Evolutionary conservation across 169 alveolate species (phyloP).

Genomic region (Theileria sp.): DNA sequence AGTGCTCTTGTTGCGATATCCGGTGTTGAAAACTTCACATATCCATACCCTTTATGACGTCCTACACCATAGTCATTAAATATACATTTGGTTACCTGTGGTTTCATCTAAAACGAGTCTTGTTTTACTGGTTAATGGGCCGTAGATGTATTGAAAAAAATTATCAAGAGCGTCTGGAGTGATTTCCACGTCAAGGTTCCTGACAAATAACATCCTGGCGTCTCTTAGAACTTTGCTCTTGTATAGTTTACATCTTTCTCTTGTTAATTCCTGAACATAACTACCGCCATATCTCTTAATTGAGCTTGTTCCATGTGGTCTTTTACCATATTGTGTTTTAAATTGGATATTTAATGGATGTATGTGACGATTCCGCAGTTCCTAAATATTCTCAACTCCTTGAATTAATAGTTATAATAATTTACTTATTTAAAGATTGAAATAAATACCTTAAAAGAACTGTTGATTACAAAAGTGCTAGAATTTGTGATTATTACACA

Average conservation of each 20-base stretch:
- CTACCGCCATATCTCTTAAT: slow-evolving; percentile 39
- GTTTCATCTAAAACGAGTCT: slow-evolving; percentile 42
- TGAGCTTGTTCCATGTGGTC: slow-evolving; percentile 59
- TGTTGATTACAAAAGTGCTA: not conserved
- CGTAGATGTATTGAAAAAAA: slow-evolving; percentile 57
- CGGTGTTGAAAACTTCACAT: slow-evolving; percentile 70
- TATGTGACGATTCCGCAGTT: not conserved
- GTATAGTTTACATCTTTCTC: slow-evolving; percentile 49
- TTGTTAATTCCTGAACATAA: slow-evolving; percentile 57
- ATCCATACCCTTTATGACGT: slow-evolving; percentile 74
- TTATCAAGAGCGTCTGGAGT: slow-evolving; percentile 64
- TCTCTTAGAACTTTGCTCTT: slow-evolving; percentile 44
- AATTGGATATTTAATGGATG: slow-evolving; percentile 41
- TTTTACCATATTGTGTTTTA: slow-evolving; percentile 46
- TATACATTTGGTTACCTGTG: slow-evolving; percentile 37
- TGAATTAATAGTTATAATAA: not conserved
- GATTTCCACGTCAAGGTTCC: slow-evolving; percentile 60
- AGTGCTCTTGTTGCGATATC: slow-evolving; percentile 73
- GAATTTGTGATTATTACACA: not conserved
- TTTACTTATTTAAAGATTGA: not conserved
- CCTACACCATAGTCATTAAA: slow-evolving; percentile 33
- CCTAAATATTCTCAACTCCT: not conserved
- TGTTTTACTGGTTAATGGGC: slow-evolving; percentile 53
- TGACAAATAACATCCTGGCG: slow-evolving; percentile 57
- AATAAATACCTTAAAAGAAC: not conserved